phyloP scores from a whole-genome alignment of 208 protist genomes.

The Spongospora subterranea region DNA sequence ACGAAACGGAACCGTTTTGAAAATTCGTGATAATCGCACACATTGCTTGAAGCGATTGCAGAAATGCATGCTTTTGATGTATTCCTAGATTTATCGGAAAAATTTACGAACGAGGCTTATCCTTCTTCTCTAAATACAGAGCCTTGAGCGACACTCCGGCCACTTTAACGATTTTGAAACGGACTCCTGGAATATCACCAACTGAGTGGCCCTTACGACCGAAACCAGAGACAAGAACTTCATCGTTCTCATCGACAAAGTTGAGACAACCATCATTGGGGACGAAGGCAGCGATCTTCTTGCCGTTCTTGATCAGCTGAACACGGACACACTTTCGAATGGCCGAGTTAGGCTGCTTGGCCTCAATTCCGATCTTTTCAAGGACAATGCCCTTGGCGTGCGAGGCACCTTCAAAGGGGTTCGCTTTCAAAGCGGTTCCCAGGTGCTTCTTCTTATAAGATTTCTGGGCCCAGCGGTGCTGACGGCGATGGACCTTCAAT shows the following conservation, averaged over 20 bases:
- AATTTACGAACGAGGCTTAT: constrained; percentile 96
- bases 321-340: constrained; percentile 99
- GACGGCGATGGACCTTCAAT: constrained; percentile 86
- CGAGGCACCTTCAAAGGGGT: constrained; percentile 96
- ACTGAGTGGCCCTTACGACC: constrained; percentile 97
- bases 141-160: constrained; percentile 95
- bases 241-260: constrained; percentile 78
- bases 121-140: constrained; percentile 97
- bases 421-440: constrained; percentile 91
- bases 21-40: no score
- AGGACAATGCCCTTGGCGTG: constrained; percentile 98
- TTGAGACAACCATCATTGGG: constrained; percentile 92
- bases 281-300: constrained; percentile 99
- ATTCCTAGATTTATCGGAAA: no score
- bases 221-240: constrained; percentile 98
- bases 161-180: constrained; percentile 98
- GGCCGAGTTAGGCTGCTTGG: constrained; percentile 99
- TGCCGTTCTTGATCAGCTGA: constrained; percentile 99
- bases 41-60: no score
- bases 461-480: constrained; percentile 96
- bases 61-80: no score
- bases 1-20: no score
- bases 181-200: constrained; percentile 99
- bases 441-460: constrained; percentile 96
- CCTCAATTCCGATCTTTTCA: constrained; percentile 97